These are phyloP conservation scores for Pseudogymnoascus sp. DNA, from an alignment of 2,329 filamentous ascomycete species.

Conservation along the genomic window DNA sequence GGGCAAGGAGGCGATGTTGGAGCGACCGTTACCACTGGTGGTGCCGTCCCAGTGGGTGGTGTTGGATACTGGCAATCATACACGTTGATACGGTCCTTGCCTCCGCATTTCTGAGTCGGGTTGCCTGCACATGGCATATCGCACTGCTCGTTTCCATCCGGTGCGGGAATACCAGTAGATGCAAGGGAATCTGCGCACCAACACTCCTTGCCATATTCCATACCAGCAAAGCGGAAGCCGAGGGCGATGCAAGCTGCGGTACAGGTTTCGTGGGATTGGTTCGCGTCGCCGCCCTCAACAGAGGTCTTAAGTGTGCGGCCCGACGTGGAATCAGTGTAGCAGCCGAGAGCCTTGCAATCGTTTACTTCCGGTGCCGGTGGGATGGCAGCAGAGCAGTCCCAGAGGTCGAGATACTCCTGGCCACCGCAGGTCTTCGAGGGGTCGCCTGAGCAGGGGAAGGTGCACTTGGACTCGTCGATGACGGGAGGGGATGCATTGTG, in stretches of 20 bases:
- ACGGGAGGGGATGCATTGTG: not conserved
- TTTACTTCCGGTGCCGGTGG: not conserved
- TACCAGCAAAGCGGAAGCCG: not conserved
- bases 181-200: constrained; percentile 2
- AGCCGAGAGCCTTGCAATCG: not conserved
- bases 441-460: constrained; percentile 16
- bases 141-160: constrained; percentile 15
- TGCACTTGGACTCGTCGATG: constrained; percentile 14
- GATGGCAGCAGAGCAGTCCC: constrained; percentile 3
- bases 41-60: not conserved
- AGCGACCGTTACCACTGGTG: not conserved
- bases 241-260: not conserved
- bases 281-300: not conserved
- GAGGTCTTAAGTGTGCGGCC: not conserved
- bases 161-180: constrained; percentile 13
- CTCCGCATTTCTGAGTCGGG: constrained; percentile 14
- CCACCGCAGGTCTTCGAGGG: constrained; percentile 15
- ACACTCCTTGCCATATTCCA: not conserved
- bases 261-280: not conserved
- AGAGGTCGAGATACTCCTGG: constrained; percentile 13
- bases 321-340: constrained; percentile 2
- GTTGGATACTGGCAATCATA: constrained; percentile 10
- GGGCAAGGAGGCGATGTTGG: not conserved
- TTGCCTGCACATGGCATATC: constrained; percentile 16
- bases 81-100: constrained; percentile 13